Base-by-base conservation (phyloP, 768 basidiomycete species). In the Phlebiopsis flavidoalba region DNA sequence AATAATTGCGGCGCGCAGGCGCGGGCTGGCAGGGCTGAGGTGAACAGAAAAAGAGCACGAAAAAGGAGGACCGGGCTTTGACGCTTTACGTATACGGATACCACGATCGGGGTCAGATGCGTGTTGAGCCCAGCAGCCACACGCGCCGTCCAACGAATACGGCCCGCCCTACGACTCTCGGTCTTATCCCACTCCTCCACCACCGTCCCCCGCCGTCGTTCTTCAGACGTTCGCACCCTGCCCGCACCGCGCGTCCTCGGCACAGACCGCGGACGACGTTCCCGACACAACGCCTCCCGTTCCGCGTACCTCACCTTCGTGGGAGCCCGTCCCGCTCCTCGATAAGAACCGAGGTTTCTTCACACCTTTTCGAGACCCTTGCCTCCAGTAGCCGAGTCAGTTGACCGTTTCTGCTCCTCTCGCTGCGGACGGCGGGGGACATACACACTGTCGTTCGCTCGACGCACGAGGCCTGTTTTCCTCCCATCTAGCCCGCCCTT, bases 111-210 rank as follows among this genome's bases (percentile, higher is more conserved):
- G 48, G 48, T 58, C 54, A 55, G 58, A 50, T 59, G 58, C 58
- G 58, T 59, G 58, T n/a, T 59, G 58, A 59, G 58, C 40, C 48
- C 58, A 59, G 48, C 47, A 47, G 58, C 58, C 58, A 59, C 58
- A 59, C n/a, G 52, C 58, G 58, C 58, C 58, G 58, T 59, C n/a
- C 58, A 59, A 51, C 58, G 49, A 59, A 59, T n/a, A n/a, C 58
- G 51, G 47, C 58, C n/a, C 58, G 46, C 48, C 55, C 46, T 26
- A 45, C 55, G 40, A 21, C 31, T 47, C 58, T 50, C 58, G n/a
- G 48, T 50, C 49, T 43, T 49, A n/a, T 50, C 48, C 57, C 47
- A 49, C 36, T 50, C 58, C n/a, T n/a, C 21, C 58, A 47, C 58
- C 33, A 33, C 37, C 43, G n/a, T 35, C 14, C 58, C n/a, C 15